Evolutionary conservation across 2,329 filamentous ascomycete species (phyloP).

Genomic region (Fusarium pseudoanthophilum): DNA sequence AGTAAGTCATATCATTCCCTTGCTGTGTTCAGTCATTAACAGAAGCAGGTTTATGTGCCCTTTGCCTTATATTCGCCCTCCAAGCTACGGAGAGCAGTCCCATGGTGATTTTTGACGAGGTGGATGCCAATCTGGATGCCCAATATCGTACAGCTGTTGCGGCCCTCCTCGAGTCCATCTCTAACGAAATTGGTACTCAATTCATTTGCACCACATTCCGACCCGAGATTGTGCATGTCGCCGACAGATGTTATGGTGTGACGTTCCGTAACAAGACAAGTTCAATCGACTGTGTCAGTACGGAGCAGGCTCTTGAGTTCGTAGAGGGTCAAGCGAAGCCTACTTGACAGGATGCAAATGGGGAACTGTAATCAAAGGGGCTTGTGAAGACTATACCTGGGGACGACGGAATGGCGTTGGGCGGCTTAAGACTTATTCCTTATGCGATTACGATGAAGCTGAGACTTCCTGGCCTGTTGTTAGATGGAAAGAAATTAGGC

Average conservation of each 20-base stretch:
- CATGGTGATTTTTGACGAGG: constrained; percentile 99
- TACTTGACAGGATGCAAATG: constrained; percentile 22
- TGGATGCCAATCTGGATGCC: constrained; percentile 96
- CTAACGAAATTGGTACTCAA: constrained; percentile 73
- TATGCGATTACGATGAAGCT: constrained; percentile 40
- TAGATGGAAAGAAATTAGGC: constrained; percentile 23
- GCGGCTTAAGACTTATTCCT: constrained; percentile 40
- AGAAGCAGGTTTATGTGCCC: constrained; percentile 81
- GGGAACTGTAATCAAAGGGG: constrained; percentile 13
- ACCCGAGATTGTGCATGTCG: constrained; percentile 93
- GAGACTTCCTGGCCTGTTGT: constrained; percentile 27
- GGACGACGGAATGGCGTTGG: constrained; percentile 41
- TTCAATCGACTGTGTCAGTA: constrained; percentile 88
- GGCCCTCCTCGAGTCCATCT: constrained; percentile 84
- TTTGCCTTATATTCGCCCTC: constrained; percentile 99
- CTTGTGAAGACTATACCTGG: constrained; percentile 36
- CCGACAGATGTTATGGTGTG: constrained; percentile 98
- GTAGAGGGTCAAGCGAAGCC: constrained; percentile 81
- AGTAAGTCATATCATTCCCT: constrained; percentile 67
- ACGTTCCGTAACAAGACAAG: constrained; percentile 94
- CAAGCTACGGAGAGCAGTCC: constrained; percentile 97
- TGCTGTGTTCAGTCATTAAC: not conserved
- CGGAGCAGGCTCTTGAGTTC: constrained; percentile 90
- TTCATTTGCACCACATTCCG: constrained; percentile 99
- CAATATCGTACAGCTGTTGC: constrained; percentile 98